Base-by-base conservation (phyloP, 306 rosid genomes). In the Begonia masoniana region DNA sequence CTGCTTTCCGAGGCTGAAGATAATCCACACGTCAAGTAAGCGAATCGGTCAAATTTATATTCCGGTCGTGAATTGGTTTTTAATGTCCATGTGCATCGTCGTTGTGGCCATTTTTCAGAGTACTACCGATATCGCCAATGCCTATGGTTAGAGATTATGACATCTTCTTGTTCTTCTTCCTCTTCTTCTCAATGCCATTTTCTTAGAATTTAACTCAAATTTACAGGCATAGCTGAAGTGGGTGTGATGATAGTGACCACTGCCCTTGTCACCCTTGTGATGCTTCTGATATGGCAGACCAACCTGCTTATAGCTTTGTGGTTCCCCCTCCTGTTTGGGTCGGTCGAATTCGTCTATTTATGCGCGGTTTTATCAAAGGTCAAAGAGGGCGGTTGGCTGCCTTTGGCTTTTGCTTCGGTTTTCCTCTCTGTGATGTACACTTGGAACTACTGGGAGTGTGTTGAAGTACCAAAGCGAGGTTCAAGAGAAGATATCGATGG, bases 171-270 rank as follows among this genome's bases (percentile, higher is more conserved):
- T 35, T 41, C 50, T 41, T 54, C 55, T 14, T 14, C 55, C 55
- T 65, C 62, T 45, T 45, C 56, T 68, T 52, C 58, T 55, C 63
- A 16, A 15, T 23, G 42, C 3, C 50, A 47, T 61, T 46, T 48
- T 41, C 48, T 10, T 5, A 12, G 7, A 12, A 53, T 52, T 55
- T 48, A 61, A 52, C 15, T 56, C 60, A 47, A 47, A 61, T 60
- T 61, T 64, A 57, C 84, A 91, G 97, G 97, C 57, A 85, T 91
- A 54, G 97, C 97, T 66, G 97, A 91, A 87, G 97, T 91, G 55
- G 97, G 94, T 45, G 97, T 91, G 45, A 91, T 91, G 99, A 70
- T 91, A 54, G 99, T 83, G 65, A 91, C 88, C 75, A 83, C 96
- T 54, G 69, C 60, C 61, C 84, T 91, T 75, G 99, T 91, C 64